Base-by-base conservation (phyloP, 345 rosid genomes). In the Microthlaspi erraticum region DNA sequence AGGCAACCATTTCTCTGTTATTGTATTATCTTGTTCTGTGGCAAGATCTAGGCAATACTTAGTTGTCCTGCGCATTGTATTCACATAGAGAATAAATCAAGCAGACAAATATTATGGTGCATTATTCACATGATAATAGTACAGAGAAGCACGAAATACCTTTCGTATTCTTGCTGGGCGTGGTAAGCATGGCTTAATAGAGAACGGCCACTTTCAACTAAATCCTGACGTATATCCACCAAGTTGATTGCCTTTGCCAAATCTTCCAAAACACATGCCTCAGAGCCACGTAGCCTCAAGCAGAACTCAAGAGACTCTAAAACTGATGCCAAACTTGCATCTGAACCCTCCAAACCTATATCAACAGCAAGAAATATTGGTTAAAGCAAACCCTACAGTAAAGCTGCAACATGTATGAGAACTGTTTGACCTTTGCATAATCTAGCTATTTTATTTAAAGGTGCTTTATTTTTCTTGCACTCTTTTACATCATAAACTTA, bases 221-320 rank as follows among this genome's bases (percentile, higher is more conserved):
- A 88, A 81, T 87, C 92, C 75, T 81, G 83, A 67, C 86, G 84
- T 61, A 77, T 78, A 73, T 92, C 89, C 72, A 92, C 96, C 79
- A 87, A 71, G 78, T 89, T 86, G 74, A 92, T 87, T 63, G 98
- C 90, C 71, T 84, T 92, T 33, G 86, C 88, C 78, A 92, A 74
- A 76, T 92, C 98, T 80, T 89, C 98, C 79, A 92, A 73, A 37
- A 92, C 84, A 78, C 87, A 75, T 62, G 93, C 92, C 83, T 92
- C 98, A 17, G 98, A 92, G 73, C 98, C 98, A 71, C 98, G 90
- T 64, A 89, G 92, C 73, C 83, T 92, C 77, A 92, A 70, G 72
- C 96, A 89, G 78, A 92, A 92, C 59, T 89, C 96, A 74, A 89
- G 82, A 71, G 93, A 92, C 71, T 87, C 96, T 57, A 89, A 67